Evolutionary conservation across 2,329 filamentous ascomycete genomes (phyloP).

Genomic region (Paracorniculantispora psalliotae): DNA sequence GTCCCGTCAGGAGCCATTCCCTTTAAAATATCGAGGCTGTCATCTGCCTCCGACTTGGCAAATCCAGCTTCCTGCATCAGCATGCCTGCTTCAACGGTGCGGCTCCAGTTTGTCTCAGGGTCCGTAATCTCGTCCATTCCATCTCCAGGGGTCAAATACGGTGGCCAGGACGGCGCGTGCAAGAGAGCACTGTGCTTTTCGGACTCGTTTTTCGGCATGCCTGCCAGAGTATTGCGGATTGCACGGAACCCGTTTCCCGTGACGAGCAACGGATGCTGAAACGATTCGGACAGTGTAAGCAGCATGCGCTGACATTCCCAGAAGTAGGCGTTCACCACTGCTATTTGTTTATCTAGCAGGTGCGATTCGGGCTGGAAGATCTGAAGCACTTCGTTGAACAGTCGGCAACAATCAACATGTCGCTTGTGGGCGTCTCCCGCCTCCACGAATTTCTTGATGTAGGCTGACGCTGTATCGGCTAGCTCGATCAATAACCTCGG

Average conservation of each 20-base stretch:
- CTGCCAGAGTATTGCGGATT: slow-evolving; percentile 49
- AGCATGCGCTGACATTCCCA: slow-evolving; percentile 56
- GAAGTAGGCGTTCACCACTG: slow-evolving; percentile 28
- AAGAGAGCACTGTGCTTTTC: slow-evolving; percentile 46
- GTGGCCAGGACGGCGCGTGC: slow-evolving; percentile 53
- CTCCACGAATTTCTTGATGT: slow-evolving; percentile 22
- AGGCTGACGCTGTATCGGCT: slow-evolving; percentile 23
- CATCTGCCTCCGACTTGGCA: slow-evolving; percentile 39
- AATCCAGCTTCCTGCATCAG: slow-evolving; percentile 56
- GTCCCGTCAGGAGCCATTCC: slow-evolving; percentile 45
- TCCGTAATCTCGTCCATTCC: slow-evolving; percentile 53
- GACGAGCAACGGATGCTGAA: slow-evolving; percentile 47
- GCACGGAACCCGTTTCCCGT: slow-evolving; percentile 47
- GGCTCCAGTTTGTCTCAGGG: slow-evolving; percentile 48
- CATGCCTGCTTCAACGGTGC: slow-evolving; percentile 47
- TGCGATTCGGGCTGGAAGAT: slow-evolving; percentile 24
- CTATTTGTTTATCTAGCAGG: slow-evolving; percentile 20
- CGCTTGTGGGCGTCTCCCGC: slow-evolving; percentile 16
- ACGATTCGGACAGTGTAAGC: slow-evolving; percentile 44
- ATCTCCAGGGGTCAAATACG: slow-evolving; percentile 52
- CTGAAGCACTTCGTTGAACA: slow-evolving; percentile 28
- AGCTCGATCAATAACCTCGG: slow-evolving; percentile 29
- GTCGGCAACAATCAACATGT: slow-evolving; percentile 25
- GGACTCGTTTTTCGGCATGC: slow-evolving; percentile 45
- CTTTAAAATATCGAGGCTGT: slow-evolving; percentile 46